Evolutionary conservation across 441 rosid species (phyloP).

Genomic region (Raphanus hybrid): DNA sequence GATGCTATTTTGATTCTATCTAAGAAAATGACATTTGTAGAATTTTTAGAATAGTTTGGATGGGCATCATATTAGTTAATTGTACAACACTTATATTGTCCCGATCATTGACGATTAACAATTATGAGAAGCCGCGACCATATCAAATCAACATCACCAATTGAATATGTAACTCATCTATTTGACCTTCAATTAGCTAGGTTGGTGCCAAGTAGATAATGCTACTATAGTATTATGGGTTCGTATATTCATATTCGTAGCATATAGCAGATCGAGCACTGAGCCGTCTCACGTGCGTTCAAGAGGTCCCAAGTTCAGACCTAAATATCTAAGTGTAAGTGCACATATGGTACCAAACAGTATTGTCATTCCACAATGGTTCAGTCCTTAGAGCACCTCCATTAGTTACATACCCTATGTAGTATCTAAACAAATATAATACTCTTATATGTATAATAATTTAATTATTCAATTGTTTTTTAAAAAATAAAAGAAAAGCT

Average conservation of each 20-base stretch:
- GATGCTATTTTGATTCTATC: background rate
- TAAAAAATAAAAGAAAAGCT: too few species aligned
- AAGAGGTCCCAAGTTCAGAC: slow-evolving; percentile 8
- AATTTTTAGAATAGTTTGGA: background rate
- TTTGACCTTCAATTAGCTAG: slow-evolving; percentile 11
- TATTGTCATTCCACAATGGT: background rate
- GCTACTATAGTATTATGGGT: background rate
- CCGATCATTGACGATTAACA: slow-evolving; percentile 24
- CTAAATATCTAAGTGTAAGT: background rate
- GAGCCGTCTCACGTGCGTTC: slow-evolving; percentile 21
- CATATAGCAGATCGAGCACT: background rate
- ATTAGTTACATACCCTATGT: background rate
- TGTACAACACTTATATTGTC: slow-evolving; percentile 25
- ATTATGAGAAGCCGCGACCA: background rate
- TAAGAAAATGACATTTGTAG: background rate
- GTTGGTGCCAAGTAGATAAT: background rate
- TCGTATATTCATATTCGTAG: background rate
- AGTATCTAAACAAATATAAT: background rate
- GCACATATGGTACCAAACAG: background rate
- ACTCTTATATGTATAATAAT: background rate
- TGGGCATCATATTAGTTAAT: slow-evolving; percentile 20
- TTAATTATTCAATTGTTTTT: background rate
- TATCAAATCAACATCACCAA: slow-evolving; percentile 10
- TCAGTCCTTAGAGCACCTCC: background rate
- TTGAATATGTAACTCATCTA: background rate